Evolutionary conservation across 805 yeast species (phyloP), one percentile per base, ranked within the genome.

Genomic region (Barnettozyma populi): DNA sequence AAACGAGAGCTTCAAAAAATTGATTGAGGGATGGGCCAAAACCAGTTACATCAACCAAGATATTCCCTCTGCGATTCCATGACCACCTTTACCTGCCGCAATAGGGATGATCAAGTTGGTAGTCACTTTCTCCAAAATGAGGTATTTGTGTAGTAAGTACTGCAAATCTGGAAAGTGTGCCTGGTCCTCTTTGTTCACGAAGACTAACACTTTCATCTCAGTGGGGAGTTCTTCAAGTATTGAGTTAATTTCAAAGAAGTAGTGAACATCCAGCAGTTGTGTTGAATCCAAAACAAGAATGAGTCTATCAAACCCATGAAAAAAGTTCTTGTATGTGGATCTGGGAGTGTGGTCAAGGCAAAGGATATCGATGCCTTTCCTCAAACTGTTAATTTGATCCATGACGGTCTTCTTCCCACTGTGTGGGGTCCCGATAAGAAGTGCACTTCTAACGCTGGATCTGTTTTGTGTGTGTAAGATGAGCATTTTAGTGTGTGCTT

Each of bases 1-100:
- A 21, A 54, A 61, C 14, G 63, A 59, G 42, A 56, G 66, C 36
- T 63, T 54, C 46, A 64, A 60, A 40, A 59, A 55, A 36, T 13
- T 57, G 5, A 63, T 62, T 46, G 70, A 66, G 45, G 32, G 35
- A 2, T 31, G 43, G 23, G 44, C 53, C 36, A 61, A 55, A 37
- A 24, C 43, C 16, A 49, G 57, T 38, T 57, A 58, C 45, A 43
- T 56, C 52, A 60, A 45, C 64, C 64, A 60, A 37, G 56, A 56
- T 34, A 60, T 53, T 1, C 62, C 64, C 40, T 60, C 62, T 1
- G 57, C 49, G 25, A 59, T 51, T 4, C 64, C 64, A 56, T 57
- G 52, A 44, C n/a, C 29, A 2, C 52, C 51, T 7, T 27, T 7
- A 10, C 16, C 37, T 3, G 48, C 57, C 34, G 55, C 46, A 2